Evolutionary conservation across 202 grass and related monocot species (phyloP), one percentile per base, ranked within the genome.

Genomic region (Setaria viridis): DNA sequence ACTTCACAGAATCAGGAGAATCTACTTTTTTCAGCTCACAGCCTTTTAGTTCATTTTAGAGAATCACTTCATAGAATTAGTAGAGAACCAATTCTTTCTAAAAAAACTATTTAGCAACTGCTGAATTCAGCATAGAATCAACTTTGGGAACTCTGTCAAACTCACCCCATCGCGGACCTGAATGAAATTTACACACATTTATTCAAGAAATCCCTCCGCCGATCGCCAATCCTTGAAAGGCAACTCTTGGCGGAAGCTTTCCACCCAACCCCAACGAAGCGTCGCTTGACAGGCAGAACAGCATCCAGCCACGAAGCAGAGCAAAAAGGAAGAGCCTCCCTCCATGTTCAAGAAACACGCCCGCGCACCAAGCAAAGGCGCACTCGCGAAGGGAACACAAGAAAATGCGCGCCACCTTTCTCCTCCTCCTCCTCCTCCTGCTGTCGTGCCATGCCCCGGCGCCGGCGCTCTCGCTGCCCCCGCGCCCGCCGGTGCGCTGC

Each of bases 401-500:
- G n/a, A 29, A 66, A 67, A 89, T 81, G 87, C 21, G 76, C 11
- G 41, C 39, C 66, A 75, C 66, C 48, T 81, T 86, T 20, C 54
- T 67, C 17, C 67, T 93, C 3, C 56, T 25, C 57, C 51, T 90
- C 1, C 49, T 32, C 11, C 20, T 57, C 1, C 55, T 77, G 9
- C 50, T 90, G 33, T 82, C 32, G 25, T 63, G 63, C 25, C 72
- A 67, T 4, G 12, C 67, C 46, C 59, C 42, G 33, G 25, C 41
- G 5, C 49, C 64, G 76, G 19, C 74, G 53, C 59, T 45, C 62
- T 83, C 82, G 17, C 15, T 94, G 72, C 84, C 92, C 59, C 94
- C 92, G 11, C 57, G 82, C n/a, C 72, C 84, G 15, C 94, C 94
- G 2, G 82, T 97, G 45, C 70, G 78, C 2, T 92, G 94, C 83